phyloP scores from a whole-genome alignment of 108 stramenopile genomes.

The Epithemia pelagica region DNA sequence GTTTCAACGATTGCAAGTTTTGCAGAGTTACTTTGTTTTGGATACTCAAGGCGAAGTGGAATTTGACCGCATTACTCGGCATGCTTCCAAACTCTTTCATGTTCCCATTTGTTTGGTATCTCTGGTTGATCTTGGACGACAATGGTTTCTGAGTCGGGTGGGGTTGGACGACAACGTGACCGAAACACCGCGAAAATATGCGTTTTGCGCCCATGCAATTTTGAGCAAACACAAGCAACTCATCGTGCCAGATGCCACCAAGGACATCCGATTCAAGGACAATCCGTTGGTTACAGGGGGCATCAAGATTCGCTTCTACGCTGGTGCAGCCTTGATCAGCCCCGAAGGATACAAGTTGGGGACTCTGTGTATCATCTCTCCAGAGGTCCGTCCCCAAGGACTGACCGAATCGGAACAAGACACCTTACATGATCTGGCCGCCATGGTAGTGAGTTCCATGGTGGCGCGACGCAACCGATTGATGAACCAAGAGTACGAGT shows the following conservation, averaged over 20 bases:
- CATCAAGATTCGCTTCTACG: slow-evolving; percentile 77
- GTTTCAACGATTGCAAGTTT: slow-evolving; percentile 41
- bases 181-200: slow-evolving; percentile 59
- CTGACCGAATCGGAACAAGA: slow-evolving; percentile 52
- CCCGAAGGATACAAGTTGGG: slow-evolving; percentile 71
- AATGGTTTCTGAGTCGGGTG: slow-evolving; percentile 73
- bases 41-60: slow-evolving; percentile 37
- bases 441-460: slow-evolving; percentile 50
- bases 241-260: slow-evolving; percentile 58
- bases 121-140: slow-evolving; percentile 59
- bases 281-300: slow-evolving; percentile 51
- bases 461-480: slow-evolving; percentile 33
- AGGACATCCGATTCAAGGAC: slow-evolving; percentile 59
- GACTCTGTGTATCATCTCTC: slow-evolving; percentile 39
- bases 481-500: slow-evolving; percentile 12
- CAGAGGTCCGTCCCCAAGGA: slow-evolving; percentile 26
- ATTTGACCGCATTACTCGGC: slow-evolving; percentile 42
- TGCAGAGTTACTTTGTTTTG: too few relatives aligned
- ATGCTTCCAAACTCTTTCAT: slow-evolving; percentile 45
- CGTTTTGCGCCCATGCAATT: slow-evolving; percentile 78
- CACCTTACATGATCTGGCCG: slow-evolving; percentile 49
- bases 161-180: slow-evolving; percentile 30
- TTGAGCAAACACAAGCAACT: slow-evolving; percentile 27
- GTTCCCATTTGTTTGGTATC: slow-evolving; percentile 63
- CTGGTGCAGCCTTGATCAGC: slow-evolving; percentile 62